Evolutionary conservation across 2,329 filamentous ascomycete species (phyloP).

Genomic region (Pyrenochaeta sp.): DNA sequence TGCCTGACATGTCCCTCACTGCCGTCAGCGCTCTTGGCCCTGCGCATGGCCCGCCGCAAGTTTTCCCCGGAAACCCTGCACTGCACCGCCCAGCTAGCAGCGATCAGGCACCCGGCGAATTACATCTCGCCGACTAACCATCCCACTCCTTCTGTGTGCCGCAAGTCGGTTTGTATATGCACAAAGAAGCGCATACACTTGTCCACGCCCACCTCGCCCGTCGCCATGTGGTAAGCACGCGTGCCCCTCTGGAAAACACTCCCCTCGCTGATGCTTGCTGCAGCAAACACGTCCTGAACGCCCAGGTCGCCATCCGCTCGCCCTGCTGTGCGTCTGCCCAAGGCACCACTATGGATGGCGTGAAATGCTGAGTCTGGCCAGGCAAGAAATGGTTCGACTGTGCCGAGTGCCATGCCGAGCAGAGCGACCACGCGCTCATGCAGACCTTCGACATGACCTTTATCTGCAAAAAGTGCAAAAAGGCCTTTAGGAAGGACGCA

Average conservation of each 20-base stretch:
- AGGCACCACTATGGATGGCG: background rate
- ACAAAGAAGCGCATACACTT: background rate
- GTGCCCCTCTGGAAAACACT: slow-evolving; percentile 19
- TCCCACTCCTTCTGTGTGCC: too few species aligned
- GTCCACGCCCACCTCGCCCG: slow-evolving; percentile 2
- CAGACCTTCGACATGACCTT: slow-evolving; percentile 90
- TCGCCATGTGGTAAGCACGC: slow-evolving; percentile 38
- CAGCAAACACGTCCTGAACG: slow-evolving; percentile 98
- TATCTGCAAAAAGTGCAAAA: slow-evolving; percentile 98
- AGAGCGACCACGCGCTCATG: slow-evolving; percentile 76
- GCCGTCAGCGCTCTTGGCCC: background rate
- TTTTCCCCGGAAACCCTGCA: slow-evolving; percentile 16
- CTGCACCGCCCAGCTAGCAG: slow-evolving; percentile 2
- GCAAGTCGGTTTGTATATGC: background rate
- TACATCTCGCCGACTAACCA: background rate
- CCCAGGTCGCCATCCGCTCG: slow-evolving; percentile 93
- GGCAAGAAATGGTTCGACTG: slow-evolving; percentile 99
- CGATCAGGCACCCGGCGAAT: slow-evolving; percentile 31
- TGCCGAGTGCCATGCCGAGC: slow-evolving; percentile 88
- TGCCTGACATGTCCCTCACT: slow-evolving; percentile 1
- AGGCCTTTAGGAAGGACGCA: slow-evolving; percentile 95
- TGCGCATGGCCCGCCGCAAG: slow-evolving; percentile 5
- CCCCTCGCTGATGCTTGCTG: slow-evolving; percentile 25
- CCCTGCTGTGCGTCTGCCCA: slow-evolving; percentile 78
- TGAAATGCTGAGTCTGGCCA: slow-evolving; percentile 49